Evolutionary conservation across 805 yeast genomes (phyloP).

Genomic region (Metschnikowia cubensis): DNA sequence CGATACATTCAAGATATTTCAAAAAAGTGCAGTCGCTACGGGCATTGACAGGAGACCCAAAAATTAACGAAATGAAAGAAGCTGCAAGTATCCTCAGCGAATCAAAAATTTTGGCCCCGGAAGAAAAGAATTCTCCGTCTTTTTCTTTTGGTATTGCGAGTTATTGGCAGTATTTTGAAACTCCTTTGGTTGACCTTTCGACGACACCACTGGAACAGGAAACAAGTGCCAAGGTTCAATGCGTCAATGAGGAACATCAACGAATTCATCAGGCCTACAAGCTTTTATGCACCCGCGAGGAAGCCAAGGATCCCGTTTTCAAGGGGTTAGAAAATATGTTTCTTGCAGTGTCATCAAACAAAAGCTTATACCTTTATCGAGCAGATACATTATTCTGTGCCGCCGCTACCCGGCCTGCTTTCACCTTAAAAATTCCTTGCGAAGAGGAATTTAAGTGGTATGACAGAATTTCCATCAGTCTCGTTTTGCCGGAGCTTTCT

Average conservation of each 20-base stretch:
- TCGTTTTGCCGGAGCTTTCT: conserved; percentile 33
- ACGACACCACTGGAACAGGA: neutral
- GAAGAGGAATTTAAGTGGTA: conserved; percentile 28
- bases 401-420: conserved; percentile 12
- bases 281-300: neutral
- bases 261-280: conserved; percentile 24
- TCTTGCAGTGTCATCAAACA: conserved; percentile 14
- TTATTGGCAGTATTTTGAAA: conserved; percentile 32
- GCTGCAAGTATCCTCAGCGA: conserved; percentile 32
- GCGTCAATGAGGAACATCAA: conserved; percentile 33
- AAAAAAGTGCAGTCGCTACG: conserved; percentile 45
- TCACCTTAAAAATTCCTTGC: conserved; percentile 4
- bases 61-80: conserved; percentile 28
- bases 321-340: conserved; percentile 1
- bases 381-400: conserved; percentile 13
- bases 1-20: conserved; percentile 39
- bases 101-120: conserved; percentile 31
- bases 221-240: conserved; percentile 18
- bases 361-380: conserved; percentile 10
- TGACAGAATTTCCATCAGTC: conserved; percentile 35
- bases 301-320: neutral
- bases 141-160: conserved; percentile 28
- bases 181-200: conserved; percentile 18
- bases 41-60: conserved; percentile 47
- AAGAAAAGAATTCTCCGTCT: conserved; percentile 15